Evolutionary conservation across 352 stramenopile genomes (phyloP), one percentile per base, ranked within the genome.

Genomic region (Globisporangium recalcitrans): DNA sequence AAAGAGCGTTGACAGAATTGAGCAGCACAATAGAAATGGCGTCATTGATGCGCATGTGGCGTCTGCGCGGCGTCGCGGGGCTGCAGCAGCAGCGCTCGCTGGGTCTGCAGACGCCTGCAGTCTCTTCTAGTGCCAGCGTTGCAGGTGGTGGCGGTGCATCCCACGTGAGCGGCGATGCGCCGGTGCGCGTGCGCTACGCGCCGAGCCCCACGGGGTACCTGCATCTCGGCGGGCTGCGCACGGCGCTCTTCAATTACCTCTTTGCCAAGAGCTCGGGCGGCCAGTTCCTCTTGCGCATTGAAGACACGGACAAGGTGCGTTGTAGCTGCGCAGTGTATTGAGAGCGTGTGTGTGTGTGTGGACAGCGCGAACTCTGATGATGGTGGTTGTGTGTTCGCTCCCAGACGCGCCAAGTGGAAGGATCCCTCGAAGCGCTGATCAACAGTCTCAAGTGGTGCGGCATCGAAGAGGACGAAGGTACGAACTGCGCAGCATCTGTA

Each of bases 381-480:
- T 49, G 55, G n/a, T 52, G 60, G 46, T 10, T 63, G 16, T 19
- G 51, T 48, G 2, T 1, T 46, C 19, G 6, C 16, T 19, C 54
- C 1, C 48, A 84, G 75, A 96, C 83, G 13, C 88, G 91, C 4
- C 83, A 95, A 69, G 85, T 97, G 40, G 72, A 90, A 13, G 88
- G 87, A 6, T 96, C 90, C 0, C 56, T 92, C 16, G 89, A 97
- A 26, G 78, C 86, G 44, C 81, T 98, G 2, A 68, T 94, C n/a
- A 71, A 85, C 36, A 95, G 82, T 19, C 73, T 99, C 58, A 77
- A 85, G 48, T 99, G 96, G 96, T 92, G 98, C 36, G 95, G 95
- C n/a, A 70, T 99, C 5, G 64, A 90, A n/a, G 98, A 97, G 73
- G 97, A 99, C 70, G 97, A 99, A 90, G 97, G 84, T 92, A 42